phyloP scores from a whole-genome alignment of 129 eudicot species.

The Lonicera japonica region DNA sequence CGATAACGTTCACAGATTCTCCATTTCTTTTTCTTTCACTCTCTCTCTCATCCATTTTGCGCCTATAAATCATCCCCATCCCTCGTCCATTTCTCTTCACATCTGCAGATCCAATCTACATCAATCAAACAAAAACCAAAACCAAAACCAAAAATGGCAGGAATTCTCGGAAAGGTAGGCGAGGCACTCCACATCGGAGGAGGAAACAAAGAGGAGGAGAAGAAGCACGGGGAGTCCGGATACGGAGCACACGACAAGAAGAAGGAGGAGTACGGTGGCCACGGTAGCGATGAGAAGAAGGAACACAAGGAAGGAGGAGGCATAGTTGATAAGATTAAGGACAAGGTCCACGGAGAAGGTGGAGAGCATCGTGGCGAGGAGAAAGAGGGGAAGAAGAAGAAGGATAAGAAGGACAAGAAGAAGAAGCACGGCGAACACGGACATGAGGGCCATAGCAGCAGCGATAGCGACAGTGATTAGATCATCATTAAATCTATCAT shows the following conservation, averaged over 20 bases:
- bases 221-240: constrained; percentile 9
- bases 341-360: constrained; percentile 43
- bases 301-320: constrained; percentile 67
- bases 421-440: constrained; percentile 24
- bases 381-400: constrained; percentile 42
- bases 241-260: constrained; percentile 15
- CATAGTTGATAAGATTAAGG: constrained; percentile 42
- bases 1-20: no score
- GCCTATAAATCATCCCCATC: no score
- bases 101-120: no score
- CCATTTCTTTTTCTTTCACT: no score
- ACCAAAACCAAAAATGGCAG: no score
- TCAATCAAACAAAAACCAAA: no score
- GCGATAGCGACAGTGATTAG: constrained; percentile 60
- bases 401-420: no score
- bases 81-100: no score
- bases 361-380: constrained; percentile 18
- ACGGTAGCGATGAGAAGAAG: constrained; percentile 14
- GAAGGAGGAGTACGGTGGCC: constrained; percentile 33
- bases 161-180: no score
- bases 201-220: neutral
- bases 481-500: neutral
- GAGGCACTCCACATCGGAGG: no score
- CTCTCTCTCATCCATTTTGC: no score
- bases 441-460: constrained; percentile 39